Evolutionary conservation across 768 basidiomycete species (phyloP).

Genomic region (Lepiota venenata): DNA sequence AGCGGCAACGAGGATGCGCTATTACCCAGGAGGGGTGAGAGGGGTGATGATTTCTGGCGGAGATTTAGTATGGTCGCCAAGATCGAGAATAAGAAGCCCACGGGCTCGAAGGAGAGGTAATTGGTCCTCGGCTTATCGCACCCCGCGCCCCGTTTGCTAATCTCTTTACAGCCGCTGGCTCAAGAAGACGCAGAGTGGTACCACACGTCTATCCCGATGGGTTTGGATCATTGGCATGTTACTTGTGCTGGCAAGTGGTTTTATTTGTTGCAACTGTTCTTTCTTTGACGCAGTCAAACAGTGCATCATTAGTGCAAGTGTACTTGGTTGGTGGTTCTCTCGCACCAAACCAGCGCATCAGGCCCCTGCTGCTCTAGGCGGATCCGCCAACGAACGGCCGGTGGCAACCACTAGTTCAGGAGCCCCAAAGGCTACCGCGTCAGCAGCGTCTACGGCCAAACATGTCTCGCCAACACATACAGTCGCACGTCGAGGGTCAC

Average conservation of each 20-base stretch:
- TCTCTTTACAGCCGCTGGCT: conserved; percentile 56
- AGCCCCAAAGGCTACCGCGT: not conserved
- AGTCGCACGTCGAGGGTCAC: conserved; percentile 4
- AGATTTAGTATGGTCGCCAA: conserved; percentile 83
- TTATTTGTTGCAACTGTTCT: no score
- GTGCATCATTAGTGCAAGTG: conserved; percentile 52
- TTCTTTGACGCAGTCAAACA: no score
- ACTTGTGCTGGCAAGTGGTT: conserved; percentile 34
- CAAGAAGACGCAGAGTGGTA: conserved; percentile 53
- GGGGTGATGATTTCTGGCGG: conserved; percentile 84
- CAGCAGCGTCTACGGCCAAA: not conserved
- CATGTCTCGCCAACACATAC: conserved; percentile 10
- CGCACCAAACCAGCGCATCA: conserved; percentile 47
- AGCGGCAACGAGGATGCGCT: conserved; percentile 66
- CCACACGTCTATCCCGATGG: conserved; percentile 55
- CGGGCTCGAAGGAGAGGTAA: conserved; percentile 42
- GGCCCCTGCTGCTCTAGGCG: conserved; percentile 36
- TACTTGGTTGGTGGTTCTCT: conserved; percentile 55
- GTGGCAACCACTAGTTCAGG: not conserved
- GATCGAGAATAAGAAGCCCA: conserved; percentile 45
- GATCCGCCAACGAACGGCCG: conserved; percentile 7
- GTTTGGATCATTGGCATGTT: conserved; percentile 67
- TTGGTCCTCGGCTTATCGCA: not conserved
- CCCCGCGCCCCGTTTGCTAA: not conserved
- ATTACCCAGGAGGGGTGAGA: conserved; percentile 64